Base-by-base conservation (phyloP, 495 filamentous ascomycete genomes). In the Penicillium roqueforti region DNA sequence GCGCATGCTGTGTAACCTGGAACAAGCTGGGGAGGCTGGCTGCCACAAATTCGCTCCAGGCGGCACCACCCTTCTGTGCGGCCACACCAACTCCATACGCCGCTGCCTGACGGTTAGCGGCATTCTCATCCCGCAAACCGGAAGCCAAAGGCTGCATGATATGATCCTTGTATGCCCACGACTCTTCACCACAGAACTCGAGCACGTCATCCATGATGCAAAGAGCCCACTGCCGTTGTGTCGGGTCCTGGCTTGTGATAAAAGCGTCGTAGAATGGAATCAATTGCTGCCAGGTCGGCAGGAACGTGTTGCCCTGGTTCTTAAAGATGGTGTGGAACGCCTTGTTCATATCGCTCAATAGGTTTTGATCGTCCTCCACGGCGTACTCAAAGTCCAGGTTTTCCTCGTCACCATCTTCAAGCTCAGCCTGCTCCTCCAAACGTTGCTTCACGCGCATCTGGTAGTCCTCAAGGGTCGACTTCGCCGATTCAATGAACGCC, bases 311-410 rank as follows among this genome's bases (percentile, higher is more conserved):
- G 51, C 89, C 87, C 63, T 95, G 89, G 77, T 96, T 89, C 78
- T 97, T 97, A 78, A 97, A 97, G 61, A 99, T 91, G 40, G 89
- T 93, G 70, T 99, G 95, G 82, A 96, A 99, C 0, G 95, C 91
- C 76, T 99, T 99, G 84, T 97, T 99, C 95, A 99, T 99, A 65
- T 99, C 95, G 8, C 92, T 96, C 43, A 99, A 83, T 19, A 99
- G 76, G 23, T 89, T 92, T 68, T 97, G 93, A 66, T 99, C 95
- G 59, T 99, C 95, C 70, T 99, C 95, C 31, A 99, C 88, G 6
- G 95, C 95, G 61, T 93, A 87, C 46, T 76, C 74, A 47, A 68
- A 70, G 22, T 75, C 72, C 5, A 92, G 69, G 44, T 85, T 82
- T 49, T 92, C 86, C 58, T 96, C 91, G 49, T 91, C 88, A 41